A percentile compares a stretch with the other conserved stretches of the same genome.
Evolutionary conservation across 257 asterid genomes (phyloP).

Genomic region (Ocimum tenuiflorum): DNA sequence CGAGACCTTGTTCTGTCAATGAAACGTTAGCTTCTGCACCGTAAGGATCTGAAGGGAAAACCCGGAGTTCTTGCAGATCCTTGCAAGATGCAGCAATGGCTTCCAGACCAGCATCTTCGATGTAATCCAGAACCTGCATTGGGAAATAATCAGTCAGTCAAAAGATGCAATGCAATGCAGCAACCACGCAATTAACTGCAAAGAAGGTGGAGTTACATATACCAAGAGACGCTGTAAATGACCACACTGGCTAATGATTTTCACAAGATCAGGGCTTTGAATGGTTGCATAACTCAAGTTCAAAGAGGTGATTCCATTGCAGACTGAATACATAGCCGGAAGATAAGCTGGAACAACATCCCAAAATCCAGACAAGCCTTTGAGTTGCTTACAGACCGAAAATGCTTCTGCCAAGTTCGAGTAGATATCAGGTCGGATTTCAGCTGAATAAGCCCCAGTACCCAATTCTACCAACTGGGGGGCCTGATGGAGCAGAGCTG

Average conservation of each 20-base stretch:
- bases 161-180: not conserved
- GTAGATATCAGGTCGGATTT: conserved; percentile 43
- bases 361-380: conserved; percentile 49
- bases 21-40: conserved; percentile 58
- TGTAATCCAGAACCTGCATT: conserved; percentile 68
- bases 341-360: conserved; percentile 52
- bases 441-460: conserved; percentile 52
- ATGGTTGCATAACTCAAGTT: conserved; percentile 42
- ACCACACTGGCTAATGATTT: conserved; percentile 59
- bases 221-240: conserved; percentile 75
- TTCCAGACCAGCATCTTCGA: conserved; percentile 77
- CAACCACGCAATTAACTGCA: too few relatives aligned
- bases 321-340: conserved; percentile 50
- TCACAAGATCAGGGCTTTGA: conserved; percentile 56
- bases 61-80: conserved; percentile 75
- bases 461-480: conserved; percentile 55
- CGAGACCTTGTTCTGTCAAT: conserved; percentile 82
- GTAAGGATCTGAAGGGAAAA: conserved; percentile 77
- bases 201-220: conserved; percentile 22
- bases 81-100: conserved; percentile 61
- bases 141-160: not conserved
- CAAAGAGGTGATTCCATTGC: conserved; percentile 45
- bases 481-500: conserved; percentile 42
- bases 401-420: conserved; percentile 41
- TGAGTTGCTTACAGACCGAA: conserved; percentile 39